Base-by-base conservation (phyloP, 768 basidiomycete genomes). In the Leucogyrophana mollusca region DNA sequence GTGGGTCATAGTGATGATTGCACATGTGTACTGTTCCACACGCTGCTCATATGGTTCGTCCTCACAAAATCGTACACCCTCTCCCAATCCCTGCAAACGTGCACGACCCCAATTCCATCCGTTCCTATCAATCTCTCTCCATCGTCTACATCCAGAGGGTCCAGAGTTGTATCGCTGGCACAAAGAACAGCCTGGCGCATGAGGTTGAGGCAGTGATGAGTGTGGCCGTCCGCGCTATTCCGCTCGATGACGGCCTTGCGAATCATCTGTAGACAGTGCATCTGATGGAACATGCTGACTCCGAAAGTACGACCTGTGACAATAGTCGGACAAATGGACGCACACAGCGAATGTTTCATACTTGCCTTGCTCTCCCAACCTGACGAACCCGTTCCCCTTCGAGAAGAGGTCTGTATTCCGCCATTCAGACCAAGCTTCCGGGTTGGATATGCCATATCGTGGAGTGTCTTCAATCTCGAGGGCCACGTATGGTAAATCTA, bases 211-310 rank as follows among this genome's bases (percentile, higher is more conserved):
- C 67, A 69, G 36, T 67, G 67, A 22, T 57, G 52, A 3, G 57
- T 53, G 42, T 66, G 66, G 13, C 7, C 13, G 35, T 54, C 53
- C 11, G 45, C 46, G n/a, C 37, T 30, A 17, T 45, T 55, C 10
- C 43, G 47, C 32, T 56, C 52, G 13, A 58, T 52, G 33, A 65
- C 54, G 4, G 61, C 57, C 9, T 35, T 35, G 7, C 65, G 60
- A 37, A 68, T 50, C 9, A 49, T 45, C 50, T 62, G 55, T 8
- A 70, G 50, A 39, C 66, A 70, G 40, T 66, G 66, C 45, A 68
- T 49, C 55, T 67, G 57, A 55, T 68, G 68, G 52, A 59, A 66
- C 60, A 66, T 62, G 23, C 62, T 49, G 18, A 56, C 37, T n/a
- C 58, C 57, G 46, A 51, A 54, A 16, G 40, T 34, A 25, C 51